Evolutionary conservation across 495 filamentous ascomycete species (phyloP).

Genomic region (Hypoxylon fragiforme): DNA sequence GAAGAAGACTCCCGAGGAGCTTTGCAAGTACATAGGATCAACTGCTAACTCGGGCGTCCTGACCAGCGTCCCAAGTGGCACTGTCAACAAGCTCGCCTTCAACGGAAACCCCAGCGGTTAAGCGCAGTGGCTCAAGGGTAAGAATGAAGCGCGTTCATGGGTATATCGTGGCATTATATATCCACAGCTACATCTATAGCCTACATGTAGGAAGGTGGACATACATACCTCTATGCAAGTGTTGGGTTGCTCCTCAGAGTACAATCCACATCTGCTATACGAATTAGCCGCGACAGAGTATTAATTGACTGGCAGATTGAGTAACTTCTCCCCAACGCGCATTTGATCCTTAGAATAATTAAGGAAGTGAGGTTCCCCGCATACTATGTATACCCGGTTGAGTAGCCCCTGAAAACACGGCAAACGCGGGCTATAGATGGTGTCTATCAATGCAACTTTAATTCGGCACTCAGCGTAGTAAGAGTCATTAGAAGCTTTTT

Average conservation of each 20-base stretch:
- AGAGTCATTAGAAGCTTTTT: background rate
- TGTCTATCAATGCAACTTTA: slow-evolving; percentile 8
- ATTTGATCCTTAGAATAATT: slow-evolving; percentile 6
- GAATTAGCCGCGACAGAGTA: slow-evolving; percentile 29
- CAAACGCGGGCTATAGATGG: background rate
- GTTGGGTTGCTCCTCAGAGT: slow-evolving; percentile 2
- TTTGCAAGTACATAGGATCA: slow-evolving; percentile 48
- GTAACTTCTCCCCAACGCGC: slow-evolving; percentile 3
- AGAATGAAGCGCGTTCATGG: slow-evolving; percentile 10
- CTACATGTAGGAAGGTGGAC: slow-evolving; percentile 30
- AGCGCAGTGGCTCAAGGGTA: slow-evolving; percentile 11
- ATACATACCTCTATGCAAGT: slow-evolving; percentile 14
- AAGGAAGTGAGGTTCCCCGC: slow-evolving; percentile 7
- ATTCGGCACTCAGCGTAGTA: background rate
- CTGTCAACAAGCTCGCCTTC: slow-evolving; percentile 54
- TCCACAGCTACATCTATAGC: slow-evolving; percentile 29
- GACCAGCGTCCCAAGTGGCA: slow-evolving; percentile 46
- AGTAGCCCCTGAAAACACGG: slow-evolving; percentile 3
- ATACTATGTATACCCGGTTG: slow-evolving; percentile 6
- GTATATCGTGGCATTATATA: slow-evolving; percentile 13
- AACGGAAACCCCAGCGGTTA: slow-evolving; percentile 51
- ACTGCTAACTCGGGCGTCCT: slow-evolving; percentile 42
- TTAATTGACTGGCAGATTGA: slow-evolving; percentile 23
- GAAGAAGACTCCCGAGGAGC: slow-evolving; percentile 48
- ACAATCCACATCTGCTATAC: slow-evolving; percentile 9